Evolutionary conservation across 106 monocot genomes (phyloP), one percentile per base, ranked within the genome.

Genomic region (Acorus calamus): DNA sequence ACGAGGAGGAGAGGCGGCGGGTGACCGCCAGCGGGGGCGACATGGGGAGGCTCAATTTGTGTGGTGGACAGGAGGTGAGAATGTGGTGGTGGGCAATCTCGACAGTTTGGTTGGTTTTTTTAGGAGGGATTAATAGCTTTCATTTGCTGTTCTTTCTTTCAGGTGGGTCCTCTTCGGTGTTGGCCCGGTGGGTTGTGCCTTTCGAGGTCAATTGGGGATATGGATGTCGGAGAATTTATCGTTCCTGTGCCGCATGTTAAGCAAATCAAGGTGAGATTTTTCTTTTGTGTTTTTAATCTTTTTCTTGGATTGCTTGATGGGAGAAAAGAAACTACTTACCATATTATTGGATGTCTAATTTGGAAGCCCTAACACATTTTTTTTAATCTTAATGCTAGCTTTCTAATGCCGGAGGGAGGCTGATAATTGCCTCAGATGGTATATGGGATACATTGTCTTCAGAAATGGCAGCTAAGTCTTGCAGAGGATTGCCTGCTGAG

Each of bases 381-480:
- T 51, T 51, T 65, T n/a, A n/a, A n/a, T 2, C 9, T 65, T 5
- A 8, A 7, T 59, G 28, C 52, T 76, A 96, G 94, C 90, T 98
- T 51, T 73, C 91, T 4, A 84, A 55, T 73, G 74, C 80, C 13
- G 96, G 96, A 50, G 96, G 87, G 55, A 73, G 96, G 59, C 66
- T 98, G 44, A 85, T 98, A 67, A 83, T 98, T 67, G 96, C 96
- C 47, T 98, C 96, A 14, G 96, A 98, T 83, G 94, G 94, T 49
- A 81, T 98, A 69, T 98, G 96, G 96, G 96, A 98, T 76, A 77
- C 89, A 50, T 57, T 94, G 28, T 83, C 89, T 7, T 83, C 82
- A 52, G 96, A 91, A 48, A 47, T 68, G 57, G 87, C 91, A 64
- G 96, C 90, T 44, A 87, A 88, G 49, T 71, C 76, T 70, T 98